Evolutionary conservation across 176 grass and related monocot genomes (phyloP).

Genomic region (sorghum (Sorghum bicolor)): Sorghum_bicolor_NCBIv3 NC_012870.2:71181001-71181500

Average conservation of each 20-base stretch:
- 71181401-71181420: not conserved
- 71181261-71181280: not conserved
- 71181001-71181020: not conserved
- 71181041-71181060: not conserved
- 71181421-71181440: not conserved
- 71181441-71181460: slow-evolving; percentile 12
- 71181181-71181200: not conserved
- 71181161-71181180: not conserved
- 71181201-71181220: not conserved
- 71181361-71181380: not conserved
- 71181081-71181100: not conserved
- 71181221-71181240: not conserved
- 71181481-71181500: not conserved
- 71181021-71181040: not conserved
- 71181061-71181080: not conserved
- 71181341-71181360: not conserved
- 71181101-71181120: slow-evolving; percentile 15
- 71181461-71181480: not conserved
- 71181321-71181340: not conserved
- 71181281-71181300: not conserved
- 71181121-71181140: not conserved
- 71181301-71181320: not conserved
- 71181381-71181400: not conserved
- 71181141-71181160: slow-evolving; percentile 17
- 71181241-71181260: slow-evolving; percentile 1